phyloP scores from a whole-genome alignment of 2,329 filamentous ascomycete genomes.

The Endothia cerciana region DNA sequence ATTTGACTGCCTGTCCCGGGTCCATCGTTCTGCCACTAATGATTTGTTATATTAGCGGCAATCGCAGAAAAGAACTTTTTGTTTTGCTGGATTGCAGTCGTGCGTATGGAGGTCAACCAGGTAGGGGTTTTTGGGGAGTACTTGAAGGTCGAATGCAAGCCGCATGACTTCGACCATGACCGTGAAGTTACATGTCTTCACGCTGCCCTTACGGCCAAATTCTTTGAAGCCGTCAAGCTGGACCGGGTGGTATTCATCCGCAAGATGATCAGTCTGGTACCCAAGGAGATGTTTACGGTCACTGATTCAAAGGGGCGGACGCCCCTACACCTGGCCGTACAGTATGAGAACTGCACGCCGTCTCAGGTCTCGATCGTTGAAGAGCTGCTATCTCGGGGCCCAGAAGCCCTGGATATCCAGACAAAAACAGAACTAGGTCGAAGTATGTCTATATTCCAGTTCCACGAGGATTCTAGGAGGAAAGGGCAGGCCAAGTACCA shows the following conservation, averaged over 20 bases:
- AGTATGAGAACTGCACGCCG: not conserved
- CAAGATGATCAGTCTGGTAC: not conserved
- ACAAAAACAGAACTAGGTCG: not conserved
- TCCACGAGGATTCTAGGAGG: not conserved
- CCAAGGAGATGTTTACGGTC: constrained; percentile 4
- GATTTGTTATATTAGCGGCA: not conserved
- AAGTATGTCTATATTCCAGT: constrained; percentile 4
- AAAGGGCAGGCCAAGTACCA: constrained; percentile 3
- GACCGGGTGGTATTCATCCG: not conserved
- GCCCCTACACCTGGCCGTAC: constrained; percentile 10
- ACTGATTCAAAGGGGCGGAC: constrained; percentile 10
- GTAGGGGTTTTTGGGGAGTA: no score
- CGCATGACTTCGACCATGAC: not conserved
- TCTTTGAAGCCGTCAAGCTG: not conserved
- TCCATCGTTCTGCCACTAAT: no score
- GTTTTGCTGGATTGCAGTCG: not conserved
- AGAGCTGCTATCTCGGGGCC: not conserved
- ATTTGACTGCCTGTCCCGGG: no score
- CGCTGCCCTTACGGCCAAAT: not conserved
- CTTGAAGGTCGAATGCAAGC: constrained; percentile 1
- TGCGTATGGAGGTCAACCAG: not conserved
- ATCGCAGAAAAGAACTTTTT: constrained; percentile 6
- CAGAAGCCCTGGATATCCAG: not conserved
- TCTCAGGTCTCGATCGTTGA: not conserved
- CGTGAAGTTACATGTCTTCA: constrained; percentile 5